These are phyloP conservation scores for Physocladia obscura DNA, from an alignment of 192 early-diverging fungal genomes.

Conservation along the genomic window DNA sequence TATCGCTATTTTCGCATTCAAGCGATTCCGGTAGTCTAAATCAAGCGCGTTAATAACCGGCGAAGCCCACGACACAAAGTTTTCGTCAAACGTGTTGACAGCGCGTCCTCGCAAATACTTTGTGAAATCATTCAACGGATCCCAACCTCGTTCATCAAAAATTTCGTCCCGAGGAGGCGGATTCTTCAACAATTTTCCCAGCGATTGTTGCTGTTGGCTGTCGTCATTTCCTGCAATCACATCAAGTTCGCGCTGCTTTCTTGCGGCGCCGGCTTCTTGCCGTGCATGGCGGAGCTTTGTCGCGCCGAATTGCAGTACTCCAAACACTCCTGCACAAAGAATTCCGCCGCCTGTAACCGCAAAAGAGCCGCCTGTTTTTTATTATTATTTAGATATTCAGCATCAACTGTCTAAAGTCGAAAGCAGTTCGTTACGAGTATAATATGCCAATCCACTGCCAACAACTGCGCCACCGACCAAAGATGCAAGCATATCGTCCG, in stretches of 20 bases:
- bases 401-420: neutral
- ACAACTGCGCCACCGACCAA: conserved; percentile 28
- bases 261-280: conserved; percentile 14
- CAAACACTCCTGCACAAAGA: conserved; percentile 30
- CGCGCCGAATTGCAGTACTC: conserved; percentile 18
- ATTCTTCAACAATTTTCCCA: neutral
- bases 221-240: neutral
- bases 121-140: conserved; percentile 3
- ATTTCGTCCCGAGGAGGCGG: neutral
- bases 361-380: conserved; percentile 38
- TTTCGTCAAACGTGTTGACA: neutral
- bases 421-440: no score
- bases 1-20: conserved; percentile 41
- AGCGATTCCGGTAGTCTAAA: conserved; percentile 45
- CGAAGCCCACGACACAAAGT: conserved; percentile 36
- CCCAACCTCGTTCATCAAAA: conserved; percentile 14
- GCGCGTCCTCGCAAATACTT: neutral
- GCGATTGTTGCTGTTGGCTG: neutral
- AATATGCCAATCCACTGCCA: conserved; percentile 36
- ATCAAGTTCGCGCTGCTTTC: neutral
- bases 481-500: conserved; percentile 44
- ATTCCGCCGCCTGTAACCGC: conserved; percentile 38
- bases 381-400: no score
- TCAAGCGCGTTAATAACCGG: conserved; percentile 51
- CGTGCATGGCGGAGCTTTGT: conserved; percentile 25